Conservation (phyloP, 352 stramenopile genomes). For the Thalassiosira delicatula region DNA sequence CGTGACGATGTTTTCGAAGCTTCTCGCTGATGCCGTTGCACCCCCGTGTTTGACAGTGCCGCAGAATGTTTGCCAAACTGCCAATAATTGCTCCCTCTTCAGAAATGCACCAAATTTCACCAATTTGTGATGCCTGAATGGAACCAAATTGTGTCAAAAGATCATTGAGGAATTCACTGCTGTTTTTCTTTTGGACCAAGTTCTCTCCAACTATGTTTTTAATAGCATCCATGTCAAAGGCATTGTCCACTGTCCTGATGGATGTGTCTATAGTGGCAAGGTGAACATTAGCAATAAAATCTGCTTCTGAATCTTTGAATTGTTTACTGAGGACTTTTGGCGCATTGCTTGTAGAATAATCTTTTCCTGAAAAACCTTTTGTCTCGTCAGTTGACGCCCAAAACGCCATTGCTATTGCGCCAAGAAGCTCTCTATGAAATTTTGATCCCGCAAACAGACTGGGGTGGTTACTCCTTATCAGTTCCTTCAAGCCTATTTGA, state of each 20-base stretch:
- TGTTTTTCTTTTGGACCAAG: constrained; percentile 21
- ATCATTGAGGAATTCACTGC: constrained; percentile 55
- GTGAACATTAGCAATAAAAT: constrained; percentile 64
- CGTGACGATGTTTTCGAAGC: constrained; percentile 29
- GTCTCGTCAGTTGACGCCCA: constrained; percentile 82
- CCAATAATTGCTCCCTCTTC: constrained; percentile 67
- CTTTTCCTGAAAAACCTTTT: constrained; percentile 42
- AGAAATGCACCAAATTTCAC: constrained; percentile 74
- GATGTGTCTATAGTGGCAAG: constrained; percentile 70
- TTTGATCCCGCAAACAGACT: constrained; percentile 72
- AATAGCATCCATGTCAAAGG: constrained; percentile 71
- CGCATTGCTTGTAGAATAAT: constrained; percentile 38
- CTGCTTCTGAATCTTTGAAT: constrained; percentile 46
- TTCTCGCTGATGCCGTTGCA: constrained; percentile 19
- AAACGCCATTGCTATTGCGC: constrained; percentile 83
- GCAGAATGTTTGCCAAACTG: constrained; percentile 48
- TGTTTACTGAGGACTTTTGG: constrained; percentile 52
- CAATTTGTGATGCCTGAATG: constrained; percentile 78
- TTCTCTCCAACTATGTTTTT: constrained; percentile 61
- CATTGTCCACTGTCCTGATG: constrained; percentile 79
- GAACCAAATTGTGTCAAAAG: constrained; percentile 60
- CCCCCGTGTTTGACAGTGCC: constrained; percentile 21
- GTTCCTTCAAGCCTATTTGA: constrained; percentile 64
- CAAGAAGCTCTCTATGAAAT: constrained; percentile 80
- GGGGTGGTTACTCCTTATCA: constrained; percentile 74